phyloP scores from a whole-genome alignment of 345 rosid genomes.

The Gynandropsis gynandra region DNA sequence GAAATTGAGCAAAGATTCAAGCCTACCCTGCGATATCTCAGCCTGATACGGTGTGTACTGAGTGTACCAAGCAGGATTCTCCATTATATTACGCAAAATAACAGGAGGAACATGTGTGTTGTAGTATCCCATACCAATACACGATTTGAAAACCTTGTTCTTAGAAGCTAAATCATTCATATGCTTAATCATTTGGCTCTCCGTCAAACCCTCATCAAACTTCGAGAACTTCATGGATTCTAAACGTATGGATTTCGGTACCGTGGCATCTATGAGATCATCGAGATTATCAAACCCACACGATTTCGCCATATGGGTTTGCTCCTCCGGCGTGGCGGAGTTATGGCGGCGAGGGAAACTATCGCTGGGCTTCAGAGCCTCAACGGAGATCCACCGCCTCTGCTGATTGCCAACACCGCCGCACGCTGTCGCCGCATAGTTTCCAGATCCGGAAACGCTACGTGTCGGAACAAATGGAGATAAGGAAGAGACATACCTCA shows the following conservation, averaged over 20 bases:
- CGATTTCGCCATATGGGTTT: slow-evolving; percentile 57
- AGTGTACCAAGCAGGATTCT: slow-evolving; percentile 98
- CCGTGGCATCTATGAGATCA: slow-evolving; percentile 73
- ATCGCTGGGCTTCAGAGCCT: slow-evolving; percentile 60
- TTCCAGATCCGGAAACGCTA: slow-evolving; percentile 27
- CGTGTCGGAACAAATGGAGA: slow-evolving; percentile 39
- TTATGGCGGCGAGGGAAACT: slow-evolving; percentile 93
- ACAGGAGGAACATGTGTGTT: slow-evolving; percentile 85
- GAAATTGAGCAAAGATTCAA: slow-evolving; percentile 82
- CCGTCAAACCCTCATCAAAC: slow-evolving; percentile 83
- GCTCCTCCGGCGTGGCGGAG: slow-evolving; percentile 88
- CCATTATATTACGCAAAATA: slow-evolving; percentile 86
- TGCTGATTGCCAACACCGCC: slow-evolving; percentile 35
- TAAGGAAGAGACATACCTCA: slow-evolving; percentile 72
- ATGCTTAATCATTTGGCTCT: slow-evolving; percentile 78
- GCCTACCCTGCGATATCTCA: slow-evolving; percentile 90
- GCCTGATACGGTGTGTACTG: slow-evolving; percentile 98
- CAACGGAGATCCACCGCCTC: slow-evolving; percentile 62
- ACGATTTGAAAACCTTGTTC: slow-evolving; percentile 81
- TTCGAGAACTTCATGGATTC: slow-evolving; percentile 81
- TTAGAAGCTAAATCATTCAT: slow-evolving; percentile 69
- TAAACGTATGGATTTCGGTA: slow-evolving; percentile 88
- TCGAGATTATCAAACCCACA: slow-evolving; percentile 72
- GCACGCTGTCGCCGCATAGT: slow-evolving; percentile 21
- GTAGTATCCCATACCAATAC: slow-evolving; percentile 92